These are phyloP conservation scores for Colletotrichum plurivorum DNA, from an alignment of 2,329 filamentous ascomycete genomes.

Conservation along the genomic window DNA sequence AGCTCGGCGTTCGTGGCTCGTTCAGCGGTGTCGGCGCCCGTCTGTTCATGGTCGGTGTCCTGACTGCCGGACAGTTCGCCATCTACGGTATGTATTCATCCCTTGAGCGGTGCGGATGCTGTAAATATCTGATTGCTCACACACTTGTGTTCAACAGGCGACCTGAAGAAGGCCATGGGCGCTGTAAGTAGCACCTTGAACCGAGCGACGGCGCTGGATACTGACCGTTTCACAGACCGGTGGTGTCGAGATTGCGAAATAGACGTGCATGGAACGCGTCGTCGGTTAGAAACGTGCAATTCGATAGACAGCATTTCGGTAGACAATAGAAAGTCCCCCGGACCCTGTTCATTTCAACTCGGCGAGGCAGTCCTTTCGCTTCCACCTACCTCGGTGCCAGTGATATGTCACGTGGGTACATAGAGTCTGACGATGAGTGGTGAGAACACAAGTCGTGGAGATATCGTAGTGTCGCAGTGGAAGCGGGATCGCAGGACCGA, in stretches of 20 bases:
- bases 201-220: neutral
- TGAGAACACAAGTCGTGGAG: too few relatives aligned
- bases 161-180: slow-evolving; percentile 62
- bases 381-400: neutral
- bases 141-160: slow-evolving; percentile 58
- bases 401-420: too few relatives aligned
- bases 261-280: slow-evolving; percentile 42
- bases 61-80: slow-evolving; percentile 86
- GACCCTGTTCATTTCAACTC: neutral
- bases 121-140: neutral
- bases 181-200: neutral
- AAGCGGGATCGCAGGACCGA: too few relatives aligned
- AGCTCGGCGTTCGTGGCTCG: slow-evolving; percentile 84
- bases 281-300: neutral
- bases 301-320: neutral
- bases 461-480: too few relatives aligned
- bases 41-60: slow-evolving; percentile 74
- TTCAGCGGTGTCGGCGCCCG: slow-evolving; percentile 86
- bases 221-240: slow-evolving; percentile 72
- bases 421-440: too few relatives aligned
- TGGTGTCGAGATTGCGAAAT: slow-evolving; percentile 78
- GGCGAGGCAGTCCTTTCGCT: too few relatives aligned
- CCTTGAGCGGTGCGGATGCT: neutral
- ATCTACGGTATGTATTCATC: slow-evolving; percentile 70
- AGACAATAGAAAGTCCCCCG: neutral